A percentile compares a stretch with the other conserved stretches of the same genome.
Conservation (phyloP, 768 basidiomycete species). For the Boletales sp. region DNA sequence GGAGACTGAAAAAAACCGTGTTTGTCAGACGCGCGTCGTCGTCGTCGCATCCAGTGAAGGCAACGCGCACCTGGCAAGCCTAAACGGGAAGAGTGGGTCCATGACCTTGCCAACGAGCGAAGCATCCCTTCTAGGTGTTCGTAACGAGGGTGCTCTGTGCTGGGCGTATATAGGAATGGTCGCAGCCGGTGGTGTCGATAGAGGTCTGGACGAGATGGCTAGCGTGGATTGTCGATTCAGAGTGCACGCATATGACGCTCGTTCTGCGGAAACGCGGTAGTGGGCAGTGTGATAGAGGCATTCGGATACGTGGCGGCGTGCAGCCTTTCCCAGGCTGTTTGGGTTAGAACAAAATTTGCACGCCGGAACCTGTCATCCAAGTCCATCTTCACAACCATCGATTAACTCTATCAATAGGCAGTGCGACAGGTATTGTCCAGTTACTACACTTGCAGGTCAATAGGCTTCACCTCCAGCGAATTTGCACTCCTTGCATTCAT, state of each 20-base stretch:
- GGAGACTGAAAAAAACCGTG: constrained; percentile 14
- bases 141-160: background rate
- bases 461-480: too few species aligned
- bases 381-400: constrained; percentile 17
- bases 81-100: background rate
- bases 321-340: constrained; percentile 20
- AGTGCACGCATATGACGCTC: too few species aligned
- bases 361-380: constrained; percentile 12
- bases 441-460: background rate
- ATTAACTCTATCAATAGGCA: constrained; percentile 6
- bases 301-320: constrained; percentile 8
- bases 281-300: constrained; percentile 14
- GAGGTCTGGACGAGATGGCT: background rate
- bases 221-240: background rate
- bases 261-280: constrained; percentile 3
- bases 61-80: background rate
- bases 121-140: background rate
- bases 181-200: background rate
- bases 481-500: too few species aligned
- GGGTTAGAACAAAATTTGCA: constrained; percentile 10
- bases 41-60: constrained; percentile 6
- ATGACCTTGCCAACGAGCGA: background rate
- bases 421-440: background rate
- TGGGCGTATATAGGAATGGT: background rate
- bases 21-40: constrained; percentile 10